These are phyloP conservation scores for Lichtheimia ramosa DNA, from an alignment of 371 early-diverging fungal species.

Conservation along the genomic window DNA sequence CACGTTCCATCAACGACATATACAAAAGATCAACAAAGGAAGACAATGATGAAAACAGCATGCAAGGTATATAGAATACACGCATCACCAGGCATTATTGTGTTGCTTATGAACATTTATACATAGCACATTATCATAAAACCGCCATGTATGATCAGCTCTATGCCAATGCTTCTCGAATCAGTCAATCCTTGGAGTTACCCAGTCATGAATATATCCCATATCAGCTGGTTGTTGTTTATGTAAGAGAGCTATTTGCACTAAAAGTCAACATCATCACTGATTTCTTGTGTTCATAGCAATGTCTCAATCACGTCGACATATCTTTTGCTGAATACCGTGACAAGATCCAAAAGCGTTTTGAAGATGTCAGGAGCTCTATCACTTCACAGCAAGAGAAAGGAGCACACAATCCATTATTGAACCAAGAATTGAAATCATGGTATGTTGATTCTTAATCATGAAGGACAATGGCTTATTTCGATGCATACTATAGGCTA, in stretches of 20 bases:
- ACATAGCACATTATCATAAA: conserved; percentile 19
- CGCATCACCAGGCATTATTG: neutral
- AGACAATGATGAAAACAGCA: neutral
- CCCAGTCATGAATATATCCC: conserved; percentile 58
- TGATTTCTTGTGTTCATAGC: conserved; percentile 20
- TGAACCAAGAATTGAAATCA: neutral
- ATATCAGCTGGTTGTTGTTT: conserved; percentile 58
- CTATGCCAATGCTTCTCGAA: conserved; percentile 49
- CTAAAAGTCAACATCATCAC: neutral
- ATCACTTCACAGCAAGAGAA: neutral
- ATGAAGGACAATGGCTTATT: neutral
- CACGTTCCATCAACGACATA: conserved; percentile 7
- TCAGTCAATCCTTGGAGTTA: conserved; percentile 43
- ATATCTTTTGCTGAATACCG: conserved; percentile 40
- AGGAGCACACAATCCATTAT: neutral
- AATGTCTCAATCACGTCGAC: conserved; percentile 50
- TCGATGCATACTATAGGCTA: neutral
- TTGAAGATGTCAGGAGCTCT: conserved; percentile 37
- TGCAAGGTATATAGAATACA: neutral
- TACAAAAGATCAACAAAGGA: neutral
- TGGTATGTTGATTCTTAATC: neutral
- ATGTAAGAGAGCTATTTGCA: conserved; percentile 21
- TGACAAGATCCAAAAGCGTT: conserved; percentile 43
- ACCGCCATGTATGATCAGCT: conserved; percentile 42
- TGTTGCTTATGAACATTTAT: neutral